Conservation (phyloP, 1,284 basidiomycete genomes). For the Leccinum solheimii region DNA sequence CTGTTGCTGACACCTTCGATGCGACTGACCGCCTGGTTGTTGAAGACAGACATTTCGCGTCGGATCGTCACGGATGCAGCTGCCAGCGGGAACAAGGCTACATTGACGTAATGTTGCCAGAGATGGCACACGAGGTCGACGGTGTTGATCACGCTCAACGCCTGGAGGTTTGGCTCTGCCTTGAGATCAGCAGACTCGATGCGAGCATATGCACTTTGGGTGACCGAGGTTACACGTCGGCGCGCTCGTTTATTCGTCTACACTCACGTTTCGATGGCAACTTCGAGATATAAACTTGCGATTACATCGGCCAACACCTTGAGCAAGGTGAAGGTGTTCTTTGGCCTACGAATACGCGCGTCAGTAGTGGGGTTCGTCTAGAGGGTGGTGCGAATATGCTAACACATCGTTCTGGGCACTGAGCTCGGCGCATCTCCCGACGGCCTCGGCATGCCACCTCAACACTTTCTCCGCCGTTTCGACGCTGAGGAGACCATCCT, state of each 20-base stretch:
- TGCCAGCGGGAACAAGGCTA: slow-evolving; percentile 88
- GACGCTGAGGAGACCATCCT: slow-evolving; percentile 79
- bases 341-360: slow-evolving; percentile 58
- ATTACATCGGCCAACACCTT: slow-evolving; percentile 90
- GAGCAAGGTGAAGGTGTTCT: slow-evolving; percentile 85
- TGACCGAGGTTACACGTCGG: slow-evolving; percentile 10
- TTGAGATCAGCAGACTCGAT: slow-evolving; percentile 77
- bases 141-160: slow-evolving; percentile 65
- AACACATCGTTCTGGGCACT: slow-evolving; percentile 81
- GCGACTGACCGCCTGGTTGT: slow-evolving; percentile 85
- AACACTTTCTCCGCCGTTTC: slow-evolving; percentile 86
- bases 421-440: slow-evolving; percentile 89
- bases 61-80: slow-evolving; percentile 84
- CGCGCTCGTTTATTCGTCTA: not conserved
- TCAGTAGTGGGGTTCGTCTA: slow-evolving; percentile 3
- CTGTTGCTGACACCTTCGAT: slow-evolving; percentile 87
- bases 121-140: slow-evolving; percentile 93
- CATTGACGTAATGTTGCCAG: slow-evolving; percentile 96
- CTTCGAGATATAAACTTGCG: slow-evolving; percentile 85
- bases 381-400: slow-evolving; percentile 34
- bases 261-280: slow-evolving; percentile 86
- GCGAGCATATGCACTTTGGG: slow-evolving; percentile 64
- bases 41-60: slow-evolving; percentile 93
- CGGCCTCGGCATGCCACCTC: slow-evolving; percentile 94
- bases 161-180: slow-evolving; percentile 77